Base-by-base conservation (phyloP, 352 stramenopile species). In the Aphanomyces stellatus region DNA sequence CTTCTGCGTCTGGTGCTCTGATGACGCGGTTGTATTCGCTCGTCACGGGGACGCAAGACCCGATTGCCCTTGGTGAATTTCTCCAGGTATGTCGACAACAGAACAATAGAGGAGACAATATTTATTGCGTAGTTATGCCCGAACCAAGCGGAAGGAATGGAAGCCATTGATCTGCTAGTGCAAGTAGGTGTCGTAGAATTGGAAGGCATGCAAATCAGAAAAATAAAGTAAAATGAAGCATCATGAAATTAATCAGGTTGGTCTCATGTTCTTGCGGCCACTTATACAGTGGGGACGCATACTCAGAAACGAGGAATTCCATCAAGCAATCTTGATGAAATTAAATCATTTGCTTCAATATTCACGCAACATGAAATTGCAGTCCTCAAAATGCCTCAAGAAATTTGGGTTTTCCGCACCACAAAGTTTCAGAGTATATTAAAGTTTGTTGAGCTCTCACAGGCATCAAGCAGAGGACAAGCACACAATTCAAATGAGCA, bases 361-460 rank as follows among this genome's bases (percentile, higher is more conserved):
- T 57, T 0, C 25, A 28, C 15, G 15, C 48, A 31, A 22, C 17
- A 55, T 15, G n/a, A 17, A 31, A 31, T 28, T 30, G 17, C n/a
- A 56, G 7, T 57, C 1, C 31, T 31, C 25, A 33, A 28, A 40
- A 25, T 67, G 62, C 71, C 67, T 71, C 71, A 73, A 69, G 57
- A 34, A 30, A 40, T n/a, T 40, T 62, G 51, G 53, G 48, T 69
- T 71, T 51, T 75, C 71, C 46, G 70, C 68, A 76, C 40, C 43
- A 56, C 49, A 37, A 57, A 53, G 62, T 64, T n/a, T 70, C 60
- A 67, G 71, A 70, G 68, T 74, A 69, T 74, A 76, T 74, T 72
- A 74, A 74, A 72, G 60, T 69, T 65, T 51, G 60, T 69, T 64
- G 43, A 71, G 63, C 48, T 71, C 51, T 51, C 70, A 65, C 27